Evolutionary conservation across 2,329 filamentous ascomycete genomes (phyloP), one percentile per base, ranked within the genome.

Genomic region (Aspergillus sp.): DNA sequence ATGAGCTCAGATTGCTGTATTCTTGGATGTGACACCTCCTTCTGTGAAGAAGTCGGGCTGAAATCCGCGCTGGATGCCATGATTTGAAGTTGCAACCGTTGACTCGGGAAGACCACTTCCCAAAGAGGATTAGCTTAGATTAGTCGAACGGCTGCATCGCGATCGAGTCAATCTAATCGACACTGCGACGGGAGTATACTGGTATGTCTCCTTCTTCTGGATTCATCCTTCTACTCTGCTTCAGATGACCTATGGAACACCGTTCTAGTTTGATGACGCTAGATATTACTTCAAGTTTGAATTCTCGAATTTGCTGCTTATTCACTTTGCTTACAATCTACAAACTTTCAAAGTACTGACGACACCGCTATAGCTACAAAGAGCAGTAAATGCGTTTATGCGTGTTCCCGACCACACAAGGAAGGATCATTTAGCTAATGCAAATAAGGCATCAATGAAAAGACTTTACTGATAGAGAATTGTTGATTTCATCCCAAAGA

Each of bases 351-450:
- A 3, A 23, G 19, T 13, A 13, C 41, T 44, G 41, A 44, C 17
- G 10, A 44, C 25, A 27, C 25, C 25, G 25, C 25, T 44, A 13
- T 23, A 6, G 10, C 41, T 32, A 50, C 2, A 49, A 1, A 3
- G 3, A 50, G 7, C 25, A n/a, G 15, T 36, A 36, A 36, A 13
- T 27, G 32, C 11, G 10, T 32, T 19, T 17, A 50, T 27, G 47
- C n/a, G 15, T 10, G n/a, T n/a, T 30, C 8, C 23, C 17, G n/a
- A 30, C 23, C n/a, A 17, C 17, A 27, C 10, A 50, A 50, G 8
- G 25, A 50, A 50, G 47, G 47, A 50, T 50, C 47, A 50, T 50
- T 50, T 50, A 50, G 47, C 25, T 50, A 30, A 7, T n/a, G 25
- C 25, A 10, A 32, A 30, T 27, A 15, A 27, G 17, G 47, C 25